Conservation (phyloP, 805 yeast species). For the Candida caryicola region DNA sequence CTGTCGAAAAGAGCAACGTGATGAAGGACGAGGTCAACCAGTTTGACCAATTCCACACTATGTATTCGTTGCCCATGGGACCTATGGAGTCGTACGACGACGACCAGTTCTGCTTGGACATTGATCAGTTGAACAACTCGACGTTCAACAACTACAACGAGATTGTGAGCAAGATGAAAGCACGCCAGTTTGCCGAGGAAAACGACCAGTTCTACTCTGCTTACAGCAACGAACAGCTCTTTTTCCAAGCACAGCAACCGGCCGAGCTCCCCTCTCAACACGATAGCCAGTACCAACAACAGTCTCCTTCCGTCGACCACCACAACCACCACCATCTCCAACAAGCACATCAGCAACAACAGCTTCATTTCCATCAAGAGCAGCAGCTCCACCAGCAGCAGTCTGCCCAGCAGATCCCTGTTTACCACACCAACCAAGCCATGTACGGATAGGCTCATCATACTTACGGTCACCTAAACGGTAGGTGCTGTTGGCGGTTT, state of each 20-base stretch:
- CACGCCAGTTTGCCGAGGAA: constrained; percentile 2
- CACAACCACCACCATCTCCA: not conserved
- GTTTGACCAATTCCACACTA: not conserved
- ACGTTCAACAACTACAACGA: constrained; percentile 14
- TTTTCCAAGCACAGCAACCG: constrained; percentile 2
- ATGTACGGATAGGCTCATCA: not conserved
- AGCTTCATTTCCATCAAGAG: constrained; percentile 1
- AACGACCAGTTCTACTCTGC: not conserved
- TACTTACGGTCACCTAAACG: not conserved
- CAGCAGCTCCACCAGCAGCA: not conserved
- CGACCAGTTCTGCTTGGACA: constrained; percentile 43
- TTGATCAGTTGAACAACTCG: constrained; percentile 35
- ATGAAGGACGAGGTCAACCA: not conserved
- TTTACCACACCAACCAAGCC: not conserved
- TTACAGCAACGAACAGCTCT: not conserved
- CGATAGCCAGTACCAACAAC: constrained; percentile 5
- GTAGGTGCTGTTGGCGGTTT: not conserved
- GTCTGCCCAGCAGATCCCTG: not conserved
- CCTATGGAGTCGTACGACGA: constrained; percentile 33
- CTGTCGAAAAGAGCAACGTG: not conserved
- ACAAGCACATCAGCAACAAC: constrained; percentile 2
- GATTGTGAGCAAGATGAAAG: constrained; percentile 11
- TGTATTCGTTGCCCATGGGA: not conserved
- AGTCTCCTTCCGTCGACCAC: not conserved
- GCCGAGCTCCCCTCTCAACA: no score